phyloP scores from a whole-genome alignment of 2,329 filamentous ascomycete genomes.

The Aspergillus fijiensis region DNA sequence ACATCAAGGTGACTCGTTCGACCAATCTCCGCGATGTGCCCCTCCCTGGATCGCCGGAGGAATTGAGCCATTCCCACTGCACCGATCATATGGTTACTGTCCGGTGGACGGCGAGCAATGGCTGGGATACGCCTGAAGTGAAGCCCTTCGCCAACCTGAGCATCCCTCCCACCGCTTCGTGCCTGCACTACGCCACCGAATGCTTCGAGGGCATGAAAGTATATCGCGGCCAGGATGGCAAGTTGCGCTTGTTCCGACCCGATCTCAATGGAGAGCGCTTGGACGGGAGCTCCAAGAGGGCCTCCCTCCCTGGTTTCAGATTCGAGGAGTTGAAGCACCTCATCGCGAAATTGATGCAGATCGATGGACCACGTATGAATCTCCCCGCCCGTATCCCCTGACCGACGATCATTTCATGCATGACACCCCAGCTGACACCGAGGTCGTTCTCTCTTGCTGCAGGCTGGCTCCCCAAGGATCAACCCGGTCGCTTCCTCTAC shows the following conservation, averaged over 20 bases:
- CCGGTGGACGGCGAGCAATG: conserved; percentile 62
- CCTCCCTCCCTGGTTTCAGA: conserved; percentile 73
- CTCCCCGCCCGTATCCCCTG: conserved; percentile 31
- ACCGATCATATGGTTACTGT: conserved; percentile 89
- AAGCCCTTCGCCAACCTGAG: conserved; percentile 74
- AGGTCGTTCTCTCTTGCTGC: not conserved
- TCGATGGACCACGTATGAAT: conserved; percentile 54
- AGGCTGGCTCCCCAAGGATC: conserved; percentile 71
- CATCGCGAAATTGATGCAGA: conserved; percentile 69
- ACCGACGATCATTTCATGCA: not conserved
- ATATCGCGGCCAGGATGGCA: conserved; percentile 66
- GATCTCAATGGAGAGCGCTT: conserved; percentile 69
- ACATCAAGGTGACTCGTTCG: conserved; percentile 40
- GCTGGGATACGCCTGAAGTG: conserved; percentile 73
- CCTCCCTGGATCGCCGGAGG: conserved; percentile 40
- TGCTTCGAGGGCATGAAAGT: conserved; percentile 87
- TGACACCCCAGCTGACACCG: not conserved
- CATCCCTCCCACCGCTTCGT: conserved; percentile 77
- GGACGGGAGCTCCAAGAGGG: conserved; percentile 56
- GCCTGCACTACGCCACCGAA: conserved; percentile 85
- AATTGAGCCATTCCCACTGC: conserved; percentile 46
- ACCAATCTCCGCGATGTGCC: conserved; percentile 38
- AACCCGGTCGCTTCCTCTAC: conserved; percentile 71
- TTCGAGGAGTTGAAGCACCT: conserved; percentile 71
- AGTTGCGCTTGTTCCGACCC: conserved; percentile 75